These are phyloP conservation scores for Phytophthora macrochlamydospora DNA, from an alignment of 352 stramenopile species.

Conservation along the genomic window DNA sequence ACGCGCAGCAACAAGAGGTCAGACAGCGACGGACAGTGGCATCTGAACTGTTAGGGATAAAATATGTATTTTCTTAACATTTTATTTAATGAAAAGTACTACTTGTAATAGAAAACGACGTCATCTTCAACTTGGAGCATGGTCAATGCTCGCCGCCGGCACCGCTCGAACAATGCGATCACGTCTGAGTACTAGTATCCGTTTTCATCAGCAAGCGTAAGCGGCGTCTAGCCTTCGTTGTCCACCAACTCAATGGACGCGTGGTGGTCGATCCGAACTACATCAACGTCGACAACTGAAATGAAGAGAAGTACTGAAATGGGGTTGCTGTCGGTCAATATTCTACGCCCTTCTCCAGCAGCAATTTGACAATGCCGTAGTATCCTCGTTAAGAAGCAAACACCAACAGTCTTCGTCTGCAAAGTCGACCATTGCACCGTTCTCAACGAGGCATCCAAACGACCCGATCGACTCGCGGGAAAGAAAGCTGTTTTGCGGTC, in stretches of 20 bases:
- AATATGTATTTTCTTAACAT: no score
- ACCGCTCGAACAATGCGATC: background rate
- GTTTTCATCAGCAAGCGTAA: background rate
- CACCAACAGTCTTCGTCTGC: no score
- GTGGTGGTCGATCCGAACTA: background rate
- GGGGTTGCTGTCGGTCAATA: no score
- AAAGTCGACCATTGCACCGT: no score
- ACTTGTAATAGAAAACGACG: background rate
- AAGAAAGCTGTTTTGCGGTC: background rate
- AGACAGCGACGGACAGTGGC: constrained; percentile 23
- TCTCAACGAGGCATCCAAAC: no score
- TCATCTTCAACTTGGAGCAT: background rate
- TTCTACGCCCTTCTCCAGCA: no score
- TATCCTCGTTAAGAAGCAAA: no score
- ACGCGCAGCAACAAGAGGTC: background rate
- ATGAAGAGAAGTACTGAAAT: background rate
- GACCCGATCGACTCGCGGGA: background rate
- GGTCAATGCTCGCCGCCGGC: background rate
- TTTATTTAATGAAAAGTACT: background rate
- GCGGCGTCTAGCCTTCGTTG: background rate
- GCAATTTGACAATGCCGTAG: no score
- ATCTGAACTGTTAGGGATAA: background rate
- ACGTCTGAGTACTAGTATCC: background rate
- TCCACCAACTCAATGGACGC: constrained; percentile 2
- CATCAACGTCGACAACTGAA: constrained; percentile 4